phyloP scores from a whole-genome alignment of 2,329 filamentous ascomycete species.

The Diplodia scrobiculata region DNA sequence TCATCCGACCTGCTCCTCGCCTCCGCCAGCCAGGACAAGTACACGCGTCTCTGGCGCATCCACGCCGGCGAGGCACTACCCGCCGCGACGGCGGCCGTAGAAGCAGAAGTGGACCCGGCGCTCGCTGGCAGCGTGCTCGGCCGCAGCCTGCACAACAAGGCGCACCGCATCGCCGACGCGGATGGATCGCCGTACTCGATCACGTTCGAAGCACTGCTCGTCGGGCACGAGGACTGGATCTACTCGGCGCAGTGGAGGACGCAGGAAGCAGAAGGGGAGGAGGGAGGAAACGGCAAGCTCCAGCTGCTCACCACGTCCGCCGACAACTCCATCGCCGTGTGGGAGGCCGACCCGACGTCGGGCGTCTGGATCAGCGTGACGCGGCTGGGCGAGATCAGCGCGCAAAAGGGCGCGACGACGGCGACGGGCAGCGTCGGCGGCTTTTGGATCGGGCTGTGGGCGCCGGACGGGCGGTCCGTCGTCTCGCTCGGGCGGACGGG shows the following conservation, averaged over 20 bases:
- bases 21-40: slow-evolving; percentile 96
- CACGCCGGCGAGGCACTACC: slow-evolving; percentile 69
- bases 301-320: slow-evolving; percentile 88
- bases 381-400: slow-evolving; percentile 87
- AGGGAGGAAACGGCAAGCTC: slow-evolving; percentile 42
- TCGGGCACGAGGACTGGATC: slow-evolving; percentile 98
- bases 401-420: slow-evolving; percentile 92
- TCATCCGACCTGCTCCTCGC: slow-evolving; percentile 76
- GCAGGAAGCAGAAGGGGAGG: neutral
- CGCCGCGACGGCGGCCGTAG: slow-evolving; percentile 52
- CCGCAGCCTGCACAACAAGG: slow-evolving; percentile 83
- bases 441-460: slow-evolving; percentile 96
- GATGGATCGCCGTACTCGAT: slow-evolving; percentile 69
- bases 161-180: slow-evolving; percentile 68
- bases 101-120: slow-evolving; percentile 58
- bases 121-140: slow-evolving; percentile 56
- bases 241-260: slow-evolving; percentile 80
- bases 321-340: slow-evolving; percentile 91
- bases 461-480: slow-evolving; percentile 71
- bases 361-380: slow-evolving; percentile 89
- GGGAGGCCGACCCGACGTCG: slow-evolving; percentile 80
- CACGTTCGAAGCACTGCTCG: slow-evolving; percentile 88
- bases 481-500: slow-evolving; percentile 86
- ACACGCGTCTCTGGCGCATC: slow-evolving; percentile 89
- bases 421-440: slow-evolving; percentile 94